Base-by-base conservation (phyloP, 345 rosid genomes). In the Lepidium sativum region DNA sequence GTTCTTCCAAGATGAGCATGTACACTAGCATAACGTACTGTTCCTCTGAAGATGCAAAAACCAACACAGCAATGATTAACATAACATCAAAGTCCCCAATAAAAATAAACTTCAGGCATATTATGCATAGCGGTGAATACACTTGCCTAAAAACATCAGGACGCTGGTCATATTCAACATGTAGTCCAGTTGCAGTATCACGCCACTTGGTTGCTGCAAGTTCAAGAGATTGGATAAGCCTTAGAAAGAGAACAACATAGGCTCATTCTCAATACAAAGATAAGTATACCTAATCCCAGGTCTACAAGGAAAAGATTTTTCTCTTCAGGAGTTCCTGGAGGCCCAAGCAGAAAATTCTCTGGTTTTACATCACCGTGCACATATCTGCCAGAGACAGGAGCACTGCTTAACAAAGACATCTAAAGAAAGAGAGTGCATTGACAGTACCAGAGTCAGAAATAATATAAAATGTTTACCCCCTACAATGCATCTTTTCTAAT, bases 321-420 rank as follows among this genome's bases (percentile, higher is more conserved):
- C 75, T 84, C 97, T 43, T 89, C 97, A 45, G 81, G 80, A 42
- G 95, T 82, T 77, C 95, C 89, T 0, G 92, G 83, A 34, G 87
- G 78, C 20, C 99, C 99, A 70, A 94, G 94, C 81, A 94, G 80
- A 66, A 94, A 90, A 68, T 94, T 94, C 81, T 90, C 97, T 18
- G 99, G 99, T 68, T 94, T 94, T 9, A 94, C 95, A 82, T 94
- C 99, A 44, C 99, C 99, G 53, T 94, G 99, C 59, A 87, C 96
- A 77, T 83, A 94, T 77, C 99, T 94, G 83, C 77, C 54, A 54
- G 40, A 60, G 34, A 13, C 21, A 70, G 29, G 63, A 77, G 44
- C 61, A 77, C 18, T 21, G 23, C 40, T 55, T 63, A 15, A 69
- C 23, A 18, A 6, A 41, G 29, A 23, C 9, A 41, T 56, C 32